phyloP scores from a whole-genome alignment of 331 rosid species.

The Quercus phellos region DNA sequence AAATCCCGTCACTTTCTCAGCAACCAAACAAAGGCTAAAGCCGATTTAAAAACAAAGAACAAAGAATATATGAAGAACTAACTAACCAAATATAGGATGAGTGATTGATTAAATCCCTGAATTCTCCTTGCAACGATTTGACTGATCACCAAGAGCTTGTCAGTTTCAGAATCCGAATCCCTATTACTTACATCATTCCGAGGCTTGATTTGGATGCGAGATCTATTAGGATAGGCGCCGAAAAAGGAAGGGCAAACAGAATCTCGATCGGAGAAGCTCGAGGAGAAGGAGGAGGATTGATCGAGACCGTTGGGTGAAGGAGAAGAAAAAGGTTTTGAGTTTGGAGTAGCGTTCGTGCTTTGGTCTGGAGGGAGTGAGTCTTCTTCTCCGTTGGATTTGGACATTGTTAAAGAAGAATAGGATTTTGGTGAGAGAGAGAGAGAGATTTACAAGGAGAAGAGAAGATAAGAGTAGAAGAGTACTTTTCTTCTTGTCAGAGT shows the following conservation, averaged over 20 bases:
- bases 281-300: constrained; percentile 27
- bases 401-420: constrained; percentile 9
- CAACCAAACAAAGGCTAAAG: neutral
- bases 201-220: constrained; percentile 9
- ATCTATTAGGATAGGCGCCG: constrained; percentile 50
- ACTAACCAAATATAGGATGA: constrained; percentile 47
- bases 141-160: neutral
- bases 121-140: constrained; percentile 11
- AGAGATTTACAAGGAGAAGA: neutral
- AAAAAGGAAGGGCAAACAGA: constrained; percentile 76
- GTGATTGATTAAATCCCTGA: constrained; percentile 14
- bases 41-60: neutral
- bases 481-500: too few relatives aligned
- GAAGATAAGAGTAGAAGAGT: too few relatives aligned
- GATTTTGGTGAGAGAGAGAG: neutral
- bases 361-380: constrained; percentile 15
- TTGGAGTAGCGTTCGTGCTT: constrained; percentile 26
- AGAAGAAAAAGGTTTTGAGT: constrained; percentile 41
- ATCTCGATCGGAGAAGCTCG: constrained; percentile 8
- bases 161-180: neutral
- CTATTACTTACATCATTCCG: too few relatives aligned
- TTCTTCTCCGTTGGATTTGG: constrained; percentile 19
- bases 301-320: too few relatives aligned
- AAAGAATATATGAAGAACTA: neutral
- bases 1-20: neutral